Base-by-base conservation (phyloP, 2,329 filamentous ascomycete species). In the Dactylella cylindrospora region DNA sequence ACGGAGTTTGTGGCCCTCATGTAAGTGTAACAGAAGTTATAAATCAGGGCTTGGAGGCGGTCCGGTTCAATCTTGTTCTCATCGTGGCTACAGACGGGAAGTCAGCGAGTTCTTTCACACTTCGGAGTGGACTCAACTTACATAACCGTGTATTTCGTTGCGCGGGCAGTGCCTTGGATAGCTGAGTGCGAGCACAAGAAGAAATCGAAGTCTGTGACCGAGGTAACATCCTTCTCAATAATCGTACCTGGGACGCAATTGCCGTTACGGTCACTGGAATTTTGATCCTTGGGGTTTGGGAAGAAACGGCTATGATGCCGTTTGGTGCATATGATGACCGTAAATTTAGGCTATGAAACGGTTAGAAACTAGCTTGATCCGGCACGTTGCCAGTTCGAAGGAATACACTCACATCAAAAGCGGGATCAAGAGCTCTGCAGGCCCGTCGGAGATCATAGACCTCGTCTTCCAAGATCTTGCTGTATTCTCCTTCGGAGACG, bases 261-360 rank as follows among this genome's bases (percentile, higher is more conserved):
- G 28, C 78, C 80, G 66, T 95, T 94, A 41, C 78, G 79, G 70
- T 98, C 93, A 4, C 75, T 79, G 9, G 76, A 73, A 2, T 57
- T 62, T 7, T 67, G 71, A 54, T 80, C 78, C 13, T 72, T 74
- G 0, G 76, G 73, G 40, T 81, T 79, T 0, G 93, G 91, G 76
- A 97, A 97, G 72, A 95, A 90, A 12, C 93, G 86, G 47, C 95
- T 84, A 69, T 96, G 91, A 67, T 98, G 93, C 2, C 93, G 86
- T 79, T 98, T 98, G 1, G 88, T 90, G 1, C 88, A 90, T 38
- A 97, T 80, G 32, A 95, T 82, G 8, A 95, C 89, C 0, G 90
- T 90, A 69, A 96, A 84, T 71, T 86, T 86, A 2, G 86, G 79
- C 10, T 74, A 25, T 19, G 17, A 35, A 22, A n/a, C n/a, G 9